Percentiles rank a stretch among this genome's conserved stretches.
Conservation (phyloP, 2,329 filamentous ascomycete genomes). For the Amauroascus verrucosus region DNA sequence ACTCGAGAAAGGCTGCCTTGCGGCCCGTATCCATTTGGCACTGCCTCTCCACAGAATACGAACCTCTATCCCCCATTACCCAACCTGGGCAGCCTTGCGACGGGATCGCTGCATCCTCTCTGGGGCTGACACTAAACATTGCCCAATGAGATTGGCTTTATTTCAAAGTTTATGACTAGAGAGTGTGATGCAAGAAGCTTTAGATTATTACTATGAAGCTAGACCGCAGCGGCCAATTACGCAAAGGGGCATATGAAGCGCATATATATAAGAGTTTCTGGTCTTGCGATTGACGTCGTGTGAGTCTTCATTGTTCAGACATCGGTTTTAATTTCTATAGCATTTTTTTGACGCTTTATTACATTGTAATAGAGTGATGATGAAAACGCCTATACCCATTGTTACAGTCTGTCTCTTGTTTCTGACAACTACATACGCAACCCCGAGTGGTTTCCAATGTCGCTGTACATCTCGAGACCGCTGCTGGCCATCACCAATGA, state of each 20-base stretch:
- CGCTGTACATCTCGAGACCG: slow-evolving; percentile 43
- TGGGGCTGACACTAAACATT: neutral
- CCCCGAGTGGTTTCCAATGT: slow-evolving; percentile 15
- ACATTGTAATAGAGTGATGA: neutral
- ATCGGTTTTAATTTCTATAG: neutral
- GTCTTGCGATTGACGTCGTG: neutral
- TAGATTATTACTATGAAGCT: too few species aligned
- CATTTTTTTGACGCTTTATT: neutral
- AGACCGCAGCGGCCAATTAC: too few species aligned
- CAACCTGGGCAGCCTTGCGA: neutral
- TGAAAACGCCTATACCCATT: slow-evolving; percentile 1
- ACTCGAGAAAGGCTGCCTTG: too few species aligned
- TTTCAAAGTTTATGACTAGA: too few species aligned
- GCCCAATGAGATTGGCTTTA: too few species aligned
- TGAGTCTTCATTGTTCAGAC: neutral
- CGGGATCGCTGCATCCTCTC: neutral
- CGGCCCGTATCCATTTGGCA: neutral
- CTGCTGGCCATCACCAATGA: slow-evolving; percentile 42
- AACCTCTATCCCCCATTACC: neutral
- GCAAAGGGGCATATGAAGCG: too few species aligned
- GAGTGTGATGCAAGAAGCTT: too few species aligned
- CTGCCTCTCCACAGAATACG: neutral
- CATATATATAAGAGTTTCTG: neutral
- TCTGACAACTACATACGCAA: slow-evolving; percentile 1
- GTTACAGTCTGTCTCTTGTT: slow-evolving; percentile 3